Evolutionary conservation across 345 rosid genomes (phyloP).

Genomic region (Rhizophora apiculata): DNA sequence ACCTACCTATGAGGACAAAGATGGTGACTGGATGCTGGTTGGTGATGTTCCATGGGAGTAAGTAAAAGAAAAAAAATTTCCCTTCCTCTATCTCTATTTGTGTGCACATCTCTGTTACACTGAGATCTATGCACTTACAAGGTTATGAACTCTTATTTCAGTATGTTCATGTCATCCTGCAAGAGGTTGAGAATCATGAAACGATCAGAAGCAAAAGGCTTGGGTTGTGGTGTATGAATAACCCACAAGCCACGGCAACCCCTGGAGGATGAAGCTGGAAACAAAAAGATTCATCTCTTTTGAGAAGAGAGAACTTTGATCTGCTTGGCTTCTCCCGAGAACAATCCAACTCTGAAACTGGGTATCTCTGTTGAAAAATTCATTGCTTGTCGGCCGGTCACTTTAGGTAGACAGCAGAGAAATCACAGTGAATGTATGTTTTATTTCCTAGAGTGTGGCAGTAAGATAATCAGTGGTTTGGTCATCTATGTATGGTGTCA

Average conservation of each 20-base stretch:
- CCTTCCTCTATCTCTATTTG: too few relatives aligned
- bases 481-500: slow-evolving; percentile 18
- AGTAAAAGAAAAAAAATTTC: slow-evolving; percentile 7
- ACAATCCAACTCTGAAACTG: slow-evolving; percentile 20
- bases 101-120: too few relatives aligned
- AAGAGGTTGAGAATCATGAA: slow-evolving; percentile 85
- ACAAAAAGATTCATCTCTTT: slow-evolving; percentile 2
- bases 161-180: slow-evolving; percentile 84
- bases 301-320: slow-evolving; percentile 13
- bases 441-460: slow-evolving; percentile 12
- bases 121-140: not conserved
- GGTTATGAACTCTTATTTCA: slow-evolving; percentile 30
- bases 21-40: slow-evolving; percentile 85
- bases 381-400: slow-evolving; percentile 10
- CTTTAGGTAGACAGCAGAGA: slow-evolving; percentile 14
- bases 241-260: slow-evolving; percentile 7
- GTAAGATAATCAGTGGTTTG: slow-evolving; percentile 13
- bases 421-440: slow-evolving; percentile 13
- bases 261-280: slow-evolving; percentile 7
- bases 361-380: slow-evolving; percentile 11
- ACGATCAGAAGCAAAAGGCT: slow-evolving; percentile 71
- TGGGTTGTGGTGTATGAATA: slow-evolving; percentile 58
- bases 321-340: slow-evolving; percentile 49
- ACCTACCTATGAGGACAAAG: slow-evolving; percentile 81
- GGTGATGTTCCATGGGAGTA: slow-evolving; percentile 88